Evolutionary conservation across 2,329 filamentous ascomycete genomes (phyloP), one percentile per base, ranked within the genome.

Genomic region (Orbilia javanica): DNA sequence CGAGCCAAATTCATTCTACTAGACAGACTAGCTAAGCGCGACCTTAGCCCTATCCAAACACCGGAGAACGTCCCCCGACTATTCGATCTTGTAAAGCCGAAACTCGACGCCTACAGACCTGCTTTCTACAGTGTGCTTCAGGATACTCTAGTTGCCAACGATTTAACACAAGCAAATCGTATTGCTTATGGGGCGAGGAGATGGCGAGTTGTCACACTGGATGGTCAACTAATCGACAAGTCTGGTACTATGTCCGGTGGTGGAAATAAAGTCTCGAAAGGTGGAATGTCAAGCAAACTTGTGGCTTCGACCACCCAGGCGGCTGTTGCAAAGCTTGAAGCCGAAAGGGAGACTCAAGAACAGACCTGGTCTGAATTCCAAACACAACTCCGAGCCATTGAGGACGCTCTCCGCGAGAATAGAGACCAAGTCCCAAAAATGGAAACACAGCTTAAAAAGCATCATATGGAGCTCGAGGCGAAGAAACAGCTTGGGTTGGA

Each of bases 171-270:
- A 84, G 96, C 96, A 1, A 97, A 98, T 84, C 91, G 96, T 55
- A 97, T 99, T 80, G 96, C 96, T 6, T 99, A 98, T 82, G 95
- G 96, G 48, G 93, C 93, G 53, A 93, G 90, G 86, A 88, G 96
- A 84, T 99, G 96, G 96, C 91, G 96, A 80, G 96, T 99, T 2
- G 96, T 99, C 46, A 99, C 96, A 0, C 88, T 99, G 1, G 93
- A 94, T 78, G 96, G 96, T 60, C 94, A 97, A 84, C 88, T 99
- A 65, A 98, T 99, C 81, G 96, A 99, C 85, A 96, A 96, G 83
- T 97, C 95, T 0, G 96, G 96, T 87, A 98, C 96, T 39, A 98
- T 99, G 96, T 97, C 93, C 74, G 96, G 96, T 86, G 96, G 96
- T 87, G 96, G 96, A 71, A 95, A 90, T 53, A 92, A 93, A 15